Evolutionary conservation across 2,329 filamentous ascomycete species (phyloP), one percentile per base, ranked within the genome.

Genomic region (Alternaria triticimaculans): DNA sequence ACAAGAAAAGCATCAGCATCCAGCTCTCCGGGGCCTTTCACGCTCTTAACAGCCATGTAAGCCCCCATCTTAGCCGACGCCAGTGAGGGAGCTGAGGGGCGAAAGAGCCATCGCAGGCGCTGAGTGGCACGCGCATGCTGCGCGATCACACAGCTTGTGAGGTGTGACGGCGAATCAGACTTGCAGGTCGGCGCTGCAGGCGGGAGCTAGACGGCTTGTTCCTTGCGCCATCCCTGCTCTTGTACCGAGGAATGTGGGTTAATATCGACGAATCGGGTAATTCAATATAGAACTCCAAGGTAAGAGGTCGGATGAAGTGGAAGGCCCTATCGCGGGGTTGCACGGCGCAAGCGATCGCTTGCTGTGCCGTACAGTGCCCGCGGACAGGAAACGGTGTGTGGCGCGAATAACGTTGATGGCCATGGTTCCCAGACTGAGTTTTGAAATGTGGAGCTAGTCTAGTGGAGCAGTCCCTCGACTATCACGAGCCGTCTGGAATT

Each of bases 111-210:
- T 71, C 67, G 70, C 67, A 72, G 72, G 50, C 73, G 74, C 74
- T 75, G 74, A 78, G 66, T 77, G 75, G 74, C 69, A 72, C 69
- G 68, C 64, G 63, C 65, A 69, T 66, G 59, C 67, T 65, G 72
- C 63, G 63, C 70, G 58, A 75, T 78, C 76, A 77, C 75, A 73
- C 65, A 64, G 68, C 65, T 59, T 65, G 68, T 68, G 61, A 56
- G 61, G 65, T 66, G 64, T 70, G 65, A 63, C 46, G 44, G 64
- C 73, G 70, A 75, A 75, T 76, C 68, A 72, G 33, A 56, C 37
- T 46, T 62, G 60, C 62, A 67, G 57, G 23, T 14, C 14, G 51
- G 50, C 43, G 28, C 33, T 28, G 60, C 20, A 28, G 2, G 55
- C 68, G 68, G 68, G 64, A 67, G 57, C 68, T 69, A 70, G 58